Evolutionary conservation across 768 basidiomycete genomes (phyloP).

Genomic region (Mycena metata): DNA sequence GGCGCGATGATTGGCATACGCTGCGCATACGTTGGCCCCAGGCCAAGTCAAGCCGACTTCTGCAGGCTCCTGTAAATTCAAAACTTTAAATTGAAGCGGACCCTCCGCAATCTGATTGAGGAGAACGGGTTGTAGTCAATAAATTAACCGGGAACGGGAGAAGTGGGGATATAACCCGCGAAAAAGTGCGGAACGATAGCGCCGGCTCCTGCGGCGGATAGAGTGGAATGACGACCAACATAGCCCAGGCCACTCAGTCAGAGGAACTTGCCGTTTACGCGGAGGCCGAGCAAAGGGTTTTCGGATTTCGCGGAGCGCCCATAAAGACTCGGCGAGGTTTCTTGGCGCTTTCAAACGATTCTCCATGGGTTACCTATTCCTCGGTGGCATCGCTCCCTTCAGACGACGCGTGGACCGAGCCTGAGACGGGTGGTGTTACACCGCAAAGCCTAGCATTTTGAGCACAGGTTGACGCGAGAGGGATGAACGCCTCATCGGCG

Average conservation of each 20-base stretch:
- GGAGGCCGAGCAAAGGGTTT: neutral
- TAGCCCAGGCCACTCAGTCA: slow-evolving; percentile 99
- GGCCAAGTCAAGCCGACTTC: slow-evolving; percentile 62
- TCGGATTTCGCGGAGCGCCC: neutral
- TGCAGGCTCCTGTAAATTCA: slow-evolving; percentile 99
- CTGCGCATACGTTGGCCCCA: slow-evolving; percentile 91
- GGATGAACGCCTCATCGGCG: no score
- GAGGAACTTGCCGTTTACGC: slow-evolving; percentile 89
- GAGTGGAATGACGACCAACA: slow-evolving; percentile 96
- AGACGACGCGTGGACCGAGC: slow-evolving; percentile 77
- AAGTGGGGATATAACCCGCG: slow-evolving; percentile 83
- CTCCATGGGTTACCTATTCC: no score
- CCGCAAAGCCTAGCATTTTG: slow-evolving; percentile 73
- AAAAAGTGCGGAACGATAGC: slow-evolving; percentile 98
- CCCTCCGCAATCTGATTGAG: slow-evolving; percentile 97
- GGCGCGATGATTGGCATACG: slow-evolving; percentile 99
- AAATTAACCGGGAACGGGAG: slow-evolving; percentile 64
- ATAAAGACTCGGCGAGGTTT: no score
- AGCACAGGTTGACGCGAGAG: no score
- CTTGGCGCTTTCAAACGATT: no score
- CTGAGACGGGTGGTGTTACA: slow-evolving; percentile 90
- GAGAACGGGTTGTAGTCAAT: slow-evolving; percentile 99
- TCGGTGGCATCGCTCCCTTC: slow-evolving; percentile 85
- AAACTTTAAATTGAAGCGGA: slow-evolving; percentile 91
- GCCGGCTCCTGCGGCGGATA: slow-evolving; percentile 95